A percentile compares a stretch with the other conserved stretches of the same genome.
phyloP scores from a whole-genome alignment of 176 grass and related monocot species.

The Avena insularis region DNA sequence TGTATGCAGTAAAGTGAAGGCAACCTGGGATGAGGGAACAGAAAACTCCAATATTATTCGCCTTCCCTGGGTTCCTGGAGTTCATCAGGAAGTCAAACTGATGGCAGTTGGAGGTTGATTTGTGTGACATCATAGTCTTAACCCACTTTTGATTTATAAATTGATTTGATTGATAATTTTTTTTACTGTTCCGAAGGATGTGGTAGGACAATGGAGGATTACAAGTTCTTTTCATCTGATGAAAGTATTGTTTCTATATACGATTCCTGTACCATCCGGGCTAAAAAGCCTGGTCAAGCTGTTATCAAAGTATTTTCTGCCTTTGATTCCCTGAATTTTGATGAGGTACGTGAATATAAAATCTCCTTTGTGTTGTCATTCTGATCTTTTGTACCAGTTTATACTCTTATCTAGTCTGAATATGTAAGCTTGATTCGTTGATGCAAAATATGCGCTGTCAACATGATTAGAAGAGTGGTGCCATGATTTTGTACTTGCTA shows the following conservation, averaged over 20 bases:
- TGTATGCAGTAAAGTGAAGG: slow-evolving; percentile 87
- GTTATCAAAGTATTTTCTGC: slow-evolving; percentile 81
- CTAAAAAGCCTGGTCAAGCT: slow-evolving; percentile 78
- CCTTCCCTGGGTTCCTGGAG: slow-evolving; percentile 89
- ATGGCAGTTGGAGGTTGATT: slow-evolving; percentile 83
- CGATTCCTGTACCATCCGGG: slow-evolving; percentile 54
- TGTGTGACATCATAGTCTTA: slow-evolving; percentile 39
- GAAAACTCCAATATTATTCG: slow-evolving; percentile 59
- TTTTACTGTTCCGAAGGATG: slow-evolving; percentile 68
- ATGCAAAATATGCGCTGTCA: not conserved
- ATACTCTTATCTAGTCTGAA: slow-evolving; percentile 8
- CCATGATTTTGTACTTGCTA: slow-evolving; percentile 4
- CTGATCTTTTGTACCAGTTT: slow-evolving; percentile 22
- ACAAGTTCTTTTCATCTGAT: slow-evolving; percentile 88
- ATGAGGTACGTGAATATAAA: slow-evolving; percentile 67
- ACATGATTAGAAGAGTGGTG: not conserved
- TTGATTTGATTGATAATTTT: slow-evolving; percentile 46
- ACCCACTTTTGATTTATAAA: slow-evolving; percentile 38
- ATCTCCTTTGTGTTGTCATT: slow-evolving; percentile 24
- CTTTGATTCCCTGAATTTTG: slow-evolving; percentile 81
- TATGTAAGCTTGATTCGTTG: not conserved
- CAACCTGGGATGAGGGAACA: slow-evolving; percentile 63
- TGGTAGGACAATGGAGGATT: slow-evolving; percentile 69
- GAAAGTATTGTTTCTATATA: slow-evolving; percentile 70
- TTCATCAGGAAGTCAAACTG: slow-evolving; percentile 72